Conservation (phyloP, 2,329 filamentous ascomycete genomes). For the Pestalotiopsis fici region DNA sequence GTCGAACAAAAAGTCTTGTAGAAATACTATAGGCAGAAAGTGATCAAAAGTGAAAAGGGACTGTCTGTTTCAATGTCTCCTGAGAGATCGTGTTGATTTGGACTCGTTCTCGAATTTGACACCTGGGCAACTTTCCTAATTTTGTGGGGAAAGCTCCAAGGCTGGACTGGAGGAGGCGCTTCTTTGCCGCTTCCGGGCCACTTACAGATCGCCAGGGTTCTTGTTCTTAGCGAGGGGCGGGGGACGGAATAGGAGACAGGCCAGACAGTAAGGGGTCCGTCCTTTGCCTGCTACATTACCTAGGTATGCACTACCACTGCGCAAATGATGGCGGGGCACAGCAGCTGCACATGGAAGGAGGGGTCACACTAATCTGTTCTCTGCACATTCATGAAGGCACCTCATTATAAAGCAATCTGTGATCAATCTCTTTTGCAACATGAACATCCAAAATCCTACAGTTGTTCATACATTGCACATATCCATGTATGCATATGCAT, state of each 20-base stretch:
- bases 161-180: background rate
- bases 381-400: too few species aligned
- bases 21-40: background rate
- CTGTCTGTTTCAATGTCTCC: background rate
- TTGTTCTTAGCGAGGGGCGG: constrained; percentile 5
- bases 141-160: constrained; percentile 11
- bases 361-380: too few species aligned
- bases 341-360: background rate
- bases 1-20: background rate
- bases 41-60: background rate
- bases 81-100: background rate
- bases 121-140: constrained; percentile 8
- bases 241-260: background rate
- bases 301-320: too few species aligned
- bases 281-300: background rate
- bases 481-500: too few species aligned
- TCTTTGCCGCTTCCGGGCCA: background rate
- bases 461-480: too few species aligned
- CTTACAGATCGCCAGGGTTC: constrained; percentile 4
- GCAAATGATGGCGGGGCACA: background rate
- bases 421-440: too few species aligned
- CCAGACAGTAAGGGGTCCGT: constrained; percentile 1
- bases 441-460: too few species aligned
- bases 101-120: constrained; percentile 8
- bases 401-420: too few species aligned